Evolutionary conservation across 2,329 filamentous ascomycete species (phyloP), one percentile per base, ranked within the genome.

Genomic region (Trichoderma atrobrunneum): DNA sequence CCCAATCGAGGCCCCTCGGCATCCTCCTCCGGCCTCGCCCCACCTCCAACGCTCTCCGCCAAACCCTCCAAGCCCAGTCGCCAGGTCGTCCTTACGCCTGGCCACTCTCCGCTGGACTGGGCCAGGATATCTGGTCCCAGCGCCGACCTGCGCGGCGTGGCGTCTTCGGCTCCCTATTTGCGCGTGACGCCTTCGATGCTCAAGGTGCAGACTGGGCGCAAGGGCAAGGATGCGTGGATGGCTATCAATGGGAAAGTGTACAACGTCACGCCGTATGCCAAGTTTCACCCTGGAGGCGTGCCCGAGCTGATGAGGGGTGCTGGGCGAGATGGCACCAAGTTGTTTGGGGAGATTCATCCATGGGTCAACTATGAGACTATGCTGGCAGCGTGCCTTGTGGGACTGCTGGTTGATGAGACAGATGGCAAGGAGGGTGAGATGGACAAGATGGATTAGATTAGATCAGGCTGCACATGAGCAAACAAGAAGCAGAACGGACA

Each of bases 101-200:
- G 96, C 36, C 95, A 95, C 84, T 97, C 94, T 2, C 95, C 96
- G 0, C 90, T 99, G 14, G 96, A 99, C 87, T 99, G 96, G 96
- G 96, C 96, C 14, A 90, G 92, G 7, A 88, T 97, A 1, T 88
- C 89, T 1, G 85, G 86, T 24, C 90, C 91, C 2, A 83, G 83
- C 34, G 85, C 88, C 34, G 91, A 94, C 74, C 88, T 94, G 30
- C 91, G 92, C n/a, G 89, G 89, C 51, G 75, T 92, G 73, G 76
- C 87, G 75, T 75, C 85, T 1, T 80, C 81, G 7, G 82, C 85
- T 4, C 84, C 87, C 72, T 86, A 89, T 85, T 83, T 93, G 56
- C 90, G 92, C 60, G 94, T 99, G 43, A 93, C 95, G 7, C 95
- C 95, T 1, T 91, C 90, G 6, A 89, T 93, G 87, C 86, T 99